Percentiles rank a stretch among this genome's conserved stretches.
Conservation (phyloP, 257 asterid genomes). For the Przewalskia tangutica region DNA sequence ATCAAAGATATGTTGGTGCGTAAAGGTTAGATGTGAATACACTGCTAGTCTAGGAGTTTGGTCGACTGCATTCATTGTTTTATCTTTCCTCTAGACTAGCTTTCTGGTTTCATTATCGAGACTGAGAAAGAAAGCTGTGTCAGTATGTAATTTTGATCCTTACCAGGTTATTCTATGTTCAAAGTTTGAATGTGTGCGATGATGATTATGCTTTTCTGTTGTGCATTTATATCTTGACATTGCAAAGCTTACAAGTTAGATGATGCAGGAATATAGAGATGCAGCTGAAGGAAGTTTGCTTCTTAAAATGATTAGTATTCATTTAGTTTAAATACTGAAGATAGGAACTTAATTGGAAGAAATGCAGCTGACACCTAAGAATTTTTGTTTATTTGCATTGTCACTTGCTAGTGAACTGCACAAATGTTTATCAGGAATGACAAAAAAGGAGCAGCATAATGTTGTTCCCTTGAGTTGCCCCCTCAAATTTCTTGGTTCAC, state of each 20-base stretch:
- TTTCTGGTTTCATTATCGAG: slow-evolving; percentile 9
- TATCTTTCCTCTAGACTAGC: slow-evolving; percentile 6
- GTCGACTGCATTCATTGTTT: background rate
- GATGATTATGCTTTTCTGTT: background rate
- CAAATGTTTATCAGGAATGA: background rate
- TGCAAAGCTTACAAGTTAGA: background rate
- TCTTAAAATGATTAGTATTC: background rate
- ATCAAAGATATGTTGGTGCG: slow-evolving; percentile 13
- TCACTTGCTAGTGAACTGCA: background rate
- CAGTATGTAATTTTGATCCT: slow-evolving; percentile 16
- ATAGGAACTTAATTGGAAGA: background rate
- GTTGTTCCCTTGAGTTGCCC: background rate
- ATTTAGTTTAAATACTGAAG: background rate
- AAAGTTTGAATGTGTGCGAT: background rate
- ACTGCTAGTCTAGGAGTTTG: slow-evolving; percentile 12
- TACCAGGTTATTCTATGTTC: slow-evolving; percentile 7
- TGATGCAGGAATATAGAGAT: background rate
- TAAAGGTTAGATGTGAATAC: slow-evolving; percentile 2
- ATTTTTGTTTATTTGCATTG: background rate
- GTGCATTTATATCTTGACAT: background rate
- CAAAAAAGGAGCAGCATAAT: background rate
- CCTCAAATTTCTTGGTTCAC: background rate
- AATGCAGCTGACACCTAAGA: background rate
- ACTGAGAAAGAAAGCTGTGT: slow-evolving; percentile 15
- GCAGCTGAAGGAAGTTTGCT: background rate